Evolutionary conservation across 129 eudicot species (phyloP).

Genomic region (Tagetes erecta): DNA sequence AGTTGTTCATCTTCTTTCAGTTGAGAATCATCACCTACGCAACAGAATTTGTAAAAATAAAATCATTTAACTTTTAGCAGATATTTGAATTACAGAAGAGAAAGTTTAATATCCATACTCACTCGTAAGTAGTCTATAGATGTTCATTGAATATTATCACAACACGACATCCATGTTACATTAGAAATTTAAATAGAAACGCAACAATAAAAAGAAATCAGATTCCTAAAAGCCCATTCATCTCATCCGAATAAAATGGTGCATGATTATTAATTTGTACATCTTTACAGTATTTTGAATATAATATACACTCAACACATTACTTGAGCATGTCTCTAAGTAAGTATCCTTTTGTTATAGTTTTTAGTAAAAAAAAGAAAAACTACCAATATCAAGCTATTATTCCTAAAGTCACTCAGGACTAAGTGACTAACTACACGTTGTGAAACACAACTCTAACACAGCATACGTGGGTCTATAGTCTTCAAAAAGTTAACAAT

Average conservation of each 20-base stretch:
- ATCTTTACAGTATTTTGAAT: background rate
- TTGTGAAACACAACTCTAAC: background rate
- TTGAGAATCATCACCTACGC: conserved; percentile 58
- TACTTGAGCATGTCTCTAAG: background rate
- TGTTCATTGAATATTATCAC: conserved; percentile 1
- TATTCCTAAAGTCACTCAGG: background rate
- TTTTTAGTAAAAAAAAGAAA: background rate
- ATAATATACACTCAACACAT: background rate
- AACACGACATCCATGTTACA: conserved; percentile 3
- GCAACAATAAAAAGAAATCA: background rate
- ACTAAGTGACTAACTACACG: conserved; percentile 21
- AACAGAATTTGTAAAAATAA: background rate
- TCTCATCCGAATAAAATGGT: background rate
- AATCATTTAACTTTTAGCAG: background rate
- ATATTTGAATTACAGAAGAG: background rate
- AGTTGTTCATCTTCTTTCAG: conserved; percentile 89
- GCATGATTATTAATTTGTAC: background rate
- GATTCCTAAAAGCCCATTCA: background rate
- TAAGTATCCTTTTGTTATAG: background rate
- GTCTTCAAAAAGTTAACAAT: background rate
- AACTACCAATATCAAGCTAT: background rate
- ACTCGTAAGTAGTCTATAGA: conserved; percentile 5
- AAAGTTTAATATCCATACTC: background rate
- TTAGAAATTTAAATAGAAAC: background rate
- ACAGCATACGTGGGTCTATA: background rate